Base-by-base conservation (phyloP, 1,284 basidiomycete genomes). In the Phellinidium pouzarii region DNA sequence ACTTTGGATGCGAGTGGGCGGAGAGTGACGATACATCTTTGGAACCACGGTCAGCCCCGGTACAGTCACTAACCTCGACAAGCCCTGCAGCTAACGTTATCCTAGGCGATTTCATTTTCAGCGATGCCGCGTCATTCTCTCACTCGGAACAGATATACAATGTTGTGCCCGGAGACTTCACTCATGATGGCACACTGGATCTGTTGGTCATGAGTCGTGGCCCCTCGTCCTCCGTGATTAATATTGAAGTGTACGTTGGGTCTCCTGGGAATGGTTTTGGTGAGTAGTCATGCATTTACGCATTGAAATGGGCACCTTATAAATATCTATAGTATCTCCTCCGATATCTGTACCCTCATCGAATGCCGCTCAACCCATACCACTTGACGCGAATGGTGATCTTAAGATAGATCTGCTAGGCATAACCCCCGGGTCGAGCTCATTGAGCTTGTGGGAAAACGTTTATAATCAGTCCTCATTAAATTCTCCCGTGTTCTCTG, bases 401-500 rank as follows among this genome's bases (percentile, higher is more conserved):
- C 84, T 98, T 76, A 83, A 82, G 61, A 87, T 94, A 36, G 94
- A 96, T 63, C 68, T 99, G 1, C 75, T 99, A 0, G 94, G 92
- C 2, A 75, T 82, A 38, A 73, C 79, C 8, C 74, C 78, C 0
- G 64, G 71, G 4, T 68, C 72, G 11, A 66, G 65, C 8, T 67
- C 69, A 1, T 71, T 87, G 55, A 79, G 76, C 59, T 70, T 87
- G 5, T 93, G 90, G 90, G 72, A 79, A 61, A 93, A 93, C 59
- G 71, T 77, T 0, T 89, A 84, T 84, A 85, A 88, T 60, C 66
- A 67, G 0, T 81, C 84, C 3, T 63, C 73, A 9, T 61, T 72
- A 4, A 61, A 73, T 48, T 69, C 77, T 3, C 64, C 71, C 3
- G 59, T 88, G 42, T 91, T 87, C 62, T 66, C 78, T 20, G 62